Percentiles rank a stretch among this genome's conserved stretches.
Conservation (phyloP, 371 early-diverging fungal species). For the Rhizomucor pusillus region DNA sequence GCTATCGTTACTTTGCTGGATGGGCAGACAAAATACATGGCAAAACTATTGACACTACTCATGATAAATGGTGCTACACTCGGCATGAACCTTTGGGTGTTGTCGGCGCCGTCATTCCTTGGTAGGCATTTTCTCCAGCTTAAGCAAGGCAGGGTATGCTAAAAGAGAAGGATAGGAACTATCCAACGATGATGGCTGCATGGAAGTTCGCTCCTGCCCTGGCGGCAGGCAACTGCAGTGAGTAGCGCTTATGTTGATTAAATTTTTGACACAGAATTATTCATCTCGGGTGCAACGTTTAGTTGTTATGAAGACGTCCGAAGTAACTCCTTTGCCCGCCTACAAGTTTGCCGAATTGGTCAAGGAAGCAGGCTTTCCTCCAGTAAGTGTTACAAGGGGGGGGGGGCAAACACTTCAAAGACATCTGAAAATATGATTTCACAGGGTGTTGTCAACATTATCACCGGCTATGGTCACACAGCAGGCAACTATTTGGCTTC, state of each 20-base stretch:
- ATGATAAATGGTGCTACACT: conserved; percentile 60
- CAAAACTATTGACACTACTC: conserved; percentile 39
- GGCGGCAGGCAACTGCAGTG: conserved; percentile 65
- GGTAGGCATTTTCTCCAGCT: conserved; percentile 12
- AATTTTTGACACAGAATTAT: background rate
- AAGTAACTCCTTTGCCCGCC: conserved; percentile 52
- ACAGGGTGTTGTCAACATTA: conserved; percentile 74
- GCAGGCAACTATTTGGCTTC: conserved; percentile 27
- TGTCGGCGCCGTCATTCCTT: conserved; percentile 71
- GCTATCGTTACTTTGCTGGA: conserved; percentile 79
- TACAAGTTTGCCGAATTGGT: conserved; percentile 45
- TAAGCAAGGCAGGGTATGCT: no score
- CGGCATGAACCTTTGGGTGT: conserved; percentile 80
- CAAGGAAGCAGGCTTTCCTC: conserved; percentile 44
- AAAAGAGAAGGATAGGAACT: conserved; percentile 12
- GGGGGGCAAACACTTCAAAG: background rate
- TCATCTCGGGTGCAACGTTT: background rate
- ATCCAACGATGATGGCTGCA: conserved; percentile 53
- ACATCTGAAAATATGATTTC: background rate
- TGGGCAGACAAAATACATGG: conserved; percentile 71
- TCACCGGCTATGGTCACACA: conserved; percentile 50
- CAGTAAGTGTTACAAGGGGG: conserved; percentile 27
- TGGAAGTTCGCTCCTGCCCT: conserved; percentile 93
- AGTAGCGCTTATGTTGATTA: conserved; percentile 16
- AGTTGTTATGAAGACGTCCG: conserved; percentile 59